Conservation (phyloP, 1,284 basidiomycete genomes). For the Cutaneotrichosporon sp. region DNA sequence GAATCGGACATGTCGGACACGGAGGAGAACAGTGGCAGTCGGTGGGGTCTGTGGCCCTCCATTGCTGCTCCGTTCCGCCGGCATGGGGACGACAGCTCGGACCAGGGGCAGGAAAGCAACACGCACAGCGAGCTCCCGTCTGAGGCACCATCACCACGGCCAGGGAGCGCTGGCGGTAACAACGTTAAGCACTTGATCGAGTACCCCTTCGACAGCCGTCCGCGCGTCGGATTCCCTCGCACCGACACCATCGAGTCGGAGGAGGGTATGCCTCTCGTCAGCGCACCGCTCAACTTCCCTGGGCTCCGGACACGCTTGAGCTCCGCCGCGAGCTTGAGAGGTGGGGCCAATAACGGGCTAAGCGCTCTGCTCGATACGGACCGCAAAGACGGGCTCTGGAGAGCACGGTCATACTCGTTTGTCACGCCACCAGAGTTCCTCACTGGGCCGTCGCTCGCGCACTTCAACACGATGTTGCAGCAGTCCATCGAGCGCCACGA, state of each 20-base stretch:
- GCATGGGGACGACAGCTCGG: constrained; percentile 60
- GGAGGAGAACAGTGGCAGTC: constrained; percentile 49
- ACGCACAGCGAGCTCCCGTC: constrained; percentile 10
- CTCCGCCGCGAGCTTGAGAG: constrained; percentile 39
- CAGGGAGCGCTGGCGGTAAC: neutral
- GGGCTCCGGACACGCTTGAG: constrained; percentile 40
- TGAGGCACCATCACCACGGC: constrained; percentile 13
- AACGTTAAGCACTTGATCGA: constrained; percentile 12
- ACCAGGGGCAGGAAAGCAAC: constrained; percentile 16
- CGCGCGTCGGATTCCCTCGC: constrained; percentile 39
- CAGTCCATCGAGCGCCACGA: constrained; percentile 67
- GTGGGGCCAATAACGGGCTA: constrained; percentile 39
- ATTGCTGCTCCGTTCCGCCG: constrained; percentile 76
- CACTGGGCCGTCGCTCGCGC: constrained; percentile 78
- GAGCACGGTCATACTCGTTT: constrained; percentile 47
- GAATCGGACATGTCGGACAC: constrained; percentile 45
- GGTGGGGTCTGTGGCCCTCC: constrained; percentile 50
- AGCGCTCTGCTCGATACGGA: constrained; percentile 48
- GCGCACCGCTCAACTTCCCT: constrained; percentile 24
- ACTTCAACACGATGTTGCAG: constrained; percentile 81
- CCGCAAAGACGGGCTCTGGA: constrained; percentile 47
- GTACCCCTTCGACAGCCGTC: constrained; percentile 15
- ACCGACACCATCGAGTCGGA: constrained; percentile 43
- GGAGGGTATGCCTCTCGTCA: constrained; percentile 15
- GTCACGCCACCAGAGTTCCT: constrained; percentile 59